A percentile compares a stretch with the other conserved stretches of the same genome.
Conservation (phyloP, 1,139 yeast species). For the Kazachstania sp. region DNA sequence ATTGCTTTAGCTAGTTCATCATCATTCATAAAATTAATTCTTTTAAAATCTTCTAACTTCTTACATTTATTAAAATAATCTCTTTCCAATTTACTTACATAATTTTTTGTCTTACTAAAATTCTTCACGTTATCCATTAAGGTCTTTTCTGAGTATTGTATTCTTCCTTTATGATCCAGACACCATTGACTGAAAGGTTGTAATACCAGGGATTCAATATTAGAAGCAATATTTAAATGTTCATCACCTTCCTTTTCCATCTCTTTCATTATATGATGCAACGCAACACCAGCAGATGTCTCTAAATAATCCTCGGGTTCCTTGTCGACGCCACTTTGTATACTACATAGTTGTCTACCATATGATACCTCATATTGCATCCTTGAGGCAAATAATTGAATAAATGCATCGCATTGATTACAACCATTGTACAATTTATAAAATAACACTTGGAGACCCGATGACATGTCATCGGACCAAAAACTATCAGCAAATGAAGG, state of each 20-base stretch:
- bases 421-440: slow-evolving; percentile 64
- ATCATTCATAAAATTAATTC: slow-evolving; percentile 37
- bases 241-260: slow-evolving; percentile 59
- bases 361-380: slow-evolving; percentile 68
- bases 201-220: slow-evolving; percentile 53
- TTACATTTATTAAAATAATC: slow-evolving; percentile 74
- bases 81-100: slow-evolving; percentile 55
- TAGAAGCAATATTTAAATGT: slow-evolving; percentile 59
- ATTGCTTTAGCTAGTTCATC: slow-evolving; percentile 32
- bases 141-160: slow-evolving; percentile 52
- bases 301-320: slow-evolving; percentile 33
- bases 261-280: slow-evolving; percentile 48
- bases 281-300: slow-evolving; percentile 34
- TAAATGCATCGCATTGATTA: slow-evolving; percentile 61
- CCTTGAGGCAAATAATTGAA: slow-evolving; percentile 55
- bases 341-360: slow-evolving; percentile 48
- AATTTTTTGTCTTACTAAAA: slow-evolving; percentile 40
- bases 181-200: slow-evolving; percentile 75
- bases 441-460: slow-evolving; percentile 44
- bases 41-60: slow-evolving; percentile 51
- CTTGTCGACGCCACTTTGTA: slow-evolving; percentile 30
- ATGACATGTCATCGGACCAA: slow-evolving; percentile 63
- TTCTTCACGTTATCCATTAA: slow-evolving; percentile 44
- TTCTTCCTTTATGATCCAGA: slow-evolving; percentile 59
- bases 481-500: slow-evolving; percentile 67